Percentiles rank a stretch among this genome's conserved stretches.
Evolutionary conservation across 2,329 filamentous ascomycete genomes (phyloP).

Genomic region (Alternaria metachromatica): DNA sequence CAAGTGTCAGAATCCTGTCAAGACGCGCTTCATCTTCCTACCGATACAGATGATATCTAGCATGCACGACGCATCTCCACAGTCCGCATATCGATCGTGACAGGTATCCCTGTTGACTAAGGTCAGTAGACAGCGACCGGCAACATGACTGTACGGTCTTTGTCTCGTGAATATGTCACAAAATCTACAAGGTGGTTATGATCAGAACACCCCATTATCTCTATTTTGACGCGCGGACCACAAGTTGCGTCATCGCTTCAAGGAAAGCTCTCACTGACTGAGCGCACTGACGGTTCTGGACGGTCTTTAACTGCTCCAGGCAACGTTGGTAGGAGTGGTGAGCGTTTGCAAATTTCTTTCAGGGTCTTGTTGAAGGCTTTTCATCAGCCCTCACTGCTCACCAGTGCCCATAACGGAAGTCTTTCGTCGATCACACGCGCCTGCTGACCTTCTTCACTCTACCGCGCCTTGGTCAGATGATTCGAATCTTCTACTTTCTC

Average conservation of each 20-base stretch:
- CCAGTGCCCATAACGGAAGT: background rate
- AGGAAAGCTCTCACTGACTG: background rate
- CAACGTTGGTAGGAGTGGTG: background rate
- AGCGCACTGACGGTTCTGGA: background rate
- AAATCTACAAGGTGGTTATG: background rate
- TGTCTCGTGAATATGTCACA: background rate
- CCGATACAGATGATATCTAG: background rate
- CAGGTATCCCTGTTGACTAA: background rate
- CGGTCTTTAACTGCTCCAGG: background rate
- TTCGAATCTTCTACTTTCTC: background rate
- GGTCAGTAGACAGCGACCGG: background rate
- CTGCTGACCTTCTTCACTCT: background rate
- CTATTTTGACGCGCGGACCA: background rate
- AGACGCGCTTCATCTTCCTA: background rate
- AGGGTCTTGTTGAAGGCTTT: background rate
- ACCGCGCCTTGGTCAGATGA: background rate
- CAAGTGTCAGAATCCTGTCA: background rate
- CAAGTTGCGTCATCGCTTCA: background rate
- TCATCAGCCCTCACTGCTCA: background rate
- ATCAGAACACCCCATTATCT: background rate
- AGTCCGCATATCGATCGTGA: background rate
- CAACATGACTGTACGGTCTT: background rate
- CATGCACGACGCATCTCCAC: background rate
- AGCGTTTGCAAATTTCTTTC: background rate
- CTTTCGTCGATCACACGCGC: background rate